Conservation (phyloP, 164 flowering plant species). For the Magnolia sinica region DNA sequence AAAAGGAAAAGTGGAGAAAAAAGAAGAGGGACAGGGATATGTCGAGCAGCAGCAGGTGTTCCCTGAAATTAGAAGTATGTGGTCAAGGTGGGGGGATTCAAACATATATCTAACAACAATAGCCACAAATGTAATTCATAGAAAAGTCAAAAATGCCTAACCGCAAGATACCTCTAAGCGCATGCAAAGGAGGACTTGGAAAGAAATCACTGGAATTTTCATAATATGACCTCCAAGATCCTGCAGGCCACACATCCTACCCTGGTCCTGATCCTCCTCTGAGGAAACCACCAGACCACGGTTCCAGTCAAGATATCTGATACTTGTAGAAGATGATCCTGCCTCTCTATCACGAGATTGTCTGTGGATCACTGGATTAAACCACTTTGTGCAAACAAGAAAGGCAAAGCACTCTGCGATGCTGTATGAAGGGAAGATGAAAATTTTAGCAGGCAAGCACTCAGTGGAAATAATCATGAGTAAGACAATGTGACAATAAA, state of each 20-base stretch:
- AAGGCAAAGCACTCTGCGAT: conserved; percentile 94
- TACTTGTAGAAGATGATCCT: conserved; percentile 44
- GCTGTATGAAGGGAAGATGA: conserved; percentile 32
- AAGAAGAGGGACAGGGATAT: conserved; percentile 50
- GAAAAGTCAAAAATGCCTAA: background rate
- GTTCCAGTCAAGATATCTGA: conserved; percentile 69
- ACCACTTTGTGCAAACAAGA: conserved; percentile 93
- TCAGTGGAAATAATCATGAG: conserved; percentile 1
- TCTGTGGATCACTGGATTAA: conserved; percentile 80
- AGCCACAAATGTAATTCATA: background rate
- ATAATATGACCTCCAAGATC: conserved; percentile 92
- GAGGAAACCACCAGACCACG: conserved; percentile 57
- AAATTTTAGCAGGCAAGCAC: background rate
- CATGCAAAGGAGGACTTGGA: conserved; percentile 85
- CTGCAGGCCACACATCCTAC: conserved; percentile 55
- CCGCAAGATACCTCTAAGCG: conserved; percentile 60
- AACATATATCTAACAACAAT: no score
- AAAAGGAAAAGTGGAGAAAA: conserved; percentile 71
- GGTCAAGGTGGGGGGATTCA: background rate
- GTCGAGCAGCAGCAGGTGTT: conserved; percentile 58
- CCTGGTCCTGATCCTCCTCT: conserved; percentile 55
- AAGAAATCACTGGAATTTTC: conserved; percentile 72
- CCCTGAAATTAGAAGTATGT: conserved; percentile 47
- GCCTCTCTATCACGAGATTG: conserved; percentile 40
- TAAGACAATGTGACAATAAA: background rate